These are phyloP conservation scores for Hemerocallis citrina DNA, from an alignment of 106 monocot species.

Conservation along the genomic window DNA sequence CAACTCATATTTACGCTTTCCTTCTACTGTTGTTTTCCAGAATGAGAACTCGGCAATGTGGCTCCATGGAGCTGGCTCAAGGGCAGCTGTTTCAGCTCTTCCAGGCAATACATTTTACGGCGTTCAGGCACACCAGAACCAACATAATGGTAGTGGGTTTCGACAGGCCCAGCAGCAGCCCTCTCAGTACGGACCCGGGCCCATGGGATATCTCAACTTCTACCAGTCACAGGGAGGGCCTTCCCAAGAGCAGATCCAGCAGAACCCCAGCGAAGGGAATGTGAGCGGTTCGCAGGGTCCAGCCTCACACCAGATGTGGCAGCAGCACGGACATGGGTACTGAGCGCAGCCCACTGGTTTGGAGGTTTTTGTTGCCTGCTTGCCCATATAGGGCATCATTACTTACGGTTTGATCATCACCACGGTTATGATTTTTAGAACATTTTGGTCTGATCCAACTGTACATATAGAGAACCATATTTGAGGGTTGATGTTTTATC, in stretches of 20 bases:
- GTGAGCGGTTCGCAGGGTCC: conserved; percentile 46
- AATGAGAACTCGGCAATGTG: conserved; percentile 76
- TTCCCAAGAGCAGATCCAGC: conserved; percentile 22
- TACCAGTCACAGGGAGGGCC: conserved; percentile 64
- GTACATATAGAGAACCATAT: conserved; percentile 3
- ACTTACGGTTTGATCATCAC: conserved; percentile 8
- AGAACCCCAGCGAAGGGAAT: conserved; percentile 42
- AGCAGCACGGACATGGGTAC: conserved; percentile 93
- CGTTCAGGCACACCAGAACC: conserved; percentile 74
- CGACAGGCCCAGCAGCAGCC: conserved; percentile 85
- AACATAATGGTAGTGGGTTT: conserved; percentile 41
- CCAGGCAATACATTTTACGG: conserved; percentile 64
- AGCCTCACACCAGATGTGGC: conserved; percentile 60
- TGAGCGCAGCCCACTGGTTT: conserved; percentile 14
- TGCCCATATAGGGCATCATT: neutral
- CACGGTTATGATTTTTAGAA: neutral
- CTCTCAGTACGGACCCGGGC: conserved; percentile 31
- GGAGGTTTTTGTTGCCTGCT: neutral
- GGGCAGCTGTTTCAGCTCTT: conserved; percentile 60
- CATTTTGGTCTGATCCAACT: neutral
- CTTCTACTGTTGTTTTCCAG: conserved; percentile 19
- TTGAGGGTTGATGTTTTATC: neutral
- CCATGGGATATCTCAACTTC: conserved; percentile 61
- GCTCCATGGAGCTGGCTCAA: conserved; percentile 63
- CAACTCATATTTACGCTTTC: conserved; percentile 1